A percentile compares a stretch with the other conserved stretches of the same genome.
Conservation (phyloP, 306 rosid genomes). For the Sindora glabra region DNA sequence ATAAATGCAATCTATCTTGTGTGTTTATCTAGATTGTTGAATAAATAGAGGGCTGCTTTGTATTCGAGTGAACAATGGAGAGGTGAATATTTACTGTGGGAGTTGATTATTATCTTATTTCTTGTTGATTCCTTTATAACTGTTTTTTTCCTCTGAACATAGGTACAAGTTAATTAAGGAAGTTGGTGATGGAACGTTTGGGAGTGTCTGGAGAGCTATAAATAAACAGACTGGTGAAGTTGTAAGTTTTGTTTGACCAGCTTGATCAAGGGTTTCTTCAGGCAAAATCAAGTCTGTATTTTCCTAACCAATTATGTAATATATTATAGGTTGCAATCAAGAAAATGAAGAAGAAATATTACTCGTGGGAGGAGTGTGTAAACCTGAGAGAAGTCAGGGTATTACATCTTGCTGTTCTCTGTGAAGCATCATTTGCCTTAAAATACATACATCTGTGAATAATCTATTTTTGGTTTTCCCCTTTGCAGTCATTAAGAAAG, state of each 20-base stretch:
- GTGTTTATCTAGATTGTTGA: slow-evolving; percentile 45
- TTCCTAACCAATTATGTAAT: not conserved
- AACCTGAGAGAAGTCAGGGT: slow-evolving; percentile 98
- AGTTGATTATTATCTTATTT: not conserved
- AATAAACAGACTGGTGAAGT: slow-evolving; percentile 90
- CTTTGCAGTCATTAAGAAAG: slow-evolving; percentile 62
- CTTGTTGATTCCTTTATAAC: not conserved
- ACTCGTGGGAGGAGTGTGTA: slow-evolving; percentile 95
- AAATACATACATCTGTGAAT: not conserved
- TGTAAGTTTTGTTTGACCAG: slow-evolving; percentile 45
- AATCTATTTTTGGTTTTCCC: not conserved
- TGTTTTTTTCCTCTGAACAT: not conserved
- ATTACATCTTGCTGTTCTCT: not conserved
- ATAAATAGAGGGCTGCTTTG: slow-evolving; percentile 64
- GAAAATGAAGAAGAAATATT: slow-evolving; percentile 94
- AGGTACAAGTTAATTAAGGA: slow-evolving; percentile 95
- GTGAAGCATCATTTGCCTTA: not conserved
- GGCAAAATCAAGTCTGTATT: not conserved
- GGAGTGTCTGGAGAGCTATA: slow-evolving; percentile 94
- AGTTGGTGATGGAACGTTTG: slow-evolving; percentile 98
- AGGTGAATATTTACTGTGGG: slow-evolving; percentile 42
- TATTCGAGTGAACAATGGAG: slow-evolving; percentile 62
- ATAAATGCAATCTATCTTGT: slow-evolving; percentile 56
- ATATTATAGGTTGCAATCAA: slow-evolving; percentile 88
- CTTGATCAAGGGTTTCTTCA: not conserved